Evolutionary conservation across 371 early-diverging fungal genomes (phyloP), one percentile per base, ranked within the genome.

Genomic region (Circinella minor): DNA sequence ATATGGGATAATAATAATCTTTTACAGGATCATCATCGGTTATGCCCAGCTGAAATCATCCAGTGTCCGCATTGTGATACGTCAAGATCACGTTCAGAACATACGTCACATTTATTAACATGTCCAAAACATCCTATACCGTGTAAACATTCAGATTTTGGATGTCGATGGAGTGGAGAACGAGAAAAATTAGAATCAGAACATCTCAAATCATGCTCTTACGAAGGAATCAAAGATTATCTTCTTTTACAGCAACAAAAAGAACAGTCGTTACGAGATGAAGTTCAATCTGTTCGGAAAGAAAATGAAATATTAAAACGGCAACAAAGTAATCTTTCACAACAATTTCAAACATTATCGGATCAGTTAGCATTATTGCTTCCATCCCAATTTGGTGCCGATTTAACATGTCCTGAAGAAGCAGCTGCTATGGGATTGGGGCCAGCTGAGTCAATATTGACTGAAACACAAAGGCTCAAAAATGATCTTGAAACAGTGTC

Each of bases 81-180:
- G 1, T 79, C 83, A 5, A 74, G 82, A 27, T 70, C 84, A 1
- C 82, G 87, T 46, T 76, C 82, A 7, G 83, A 83, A 60, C 86
- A 88, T 67, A 64, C 70, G 55, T 67, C 82, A 10, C 91, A 91
- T 66, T 62, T 87, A n/a, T 69, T 70, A 15, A 76, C 77, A 1
- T 92, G 91, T 63, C 85, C 87, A 27, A 75, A 82, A 55, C 82
- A 80, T 36, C 77, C 77, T 39, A 76, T 90, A 0, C 47, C 72
- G 0, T 92, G 93, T 71, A 48, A 71, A 1, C 79, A 87, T 34
- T 63, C 76, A 17, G 78, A 81, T 17, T 88, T 85, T 69, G 92
- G 93, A 1, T 93, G 93, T 69, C 62, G 73, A 7, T 93, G 93
- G 93, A 70, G 66, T 18, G 91, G 90, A 4, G 78, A 80, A 39